A percentile compares a stretch with the other conserved stretches of the same genome.
Conservation (phyloP, 2,329 filamentous ascomycete genomes). For the Conoideocrella luteorostrata region DNA sequence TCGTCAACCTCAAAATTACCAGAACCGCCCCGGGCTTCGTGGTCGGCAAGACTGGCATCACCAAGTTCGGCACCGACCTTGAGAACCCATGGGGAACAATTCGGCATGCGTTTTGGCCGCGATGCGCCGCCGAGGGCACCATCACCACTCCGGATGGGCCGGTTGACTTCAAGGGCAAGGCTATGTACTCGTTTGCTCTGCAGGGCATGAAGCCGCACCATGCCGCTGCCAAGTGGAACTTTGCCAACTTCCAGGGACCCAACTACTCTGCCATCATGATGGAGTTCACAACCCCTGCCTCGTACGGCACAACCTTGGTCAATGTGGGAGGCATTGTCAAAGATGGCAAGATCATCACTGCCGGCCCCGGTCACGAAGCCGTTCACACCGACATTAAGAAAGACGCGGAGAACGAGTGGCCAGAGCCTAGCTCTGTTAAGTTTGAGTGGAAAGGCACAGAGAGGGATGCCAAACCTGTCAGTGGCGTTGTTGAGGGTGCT, state of each 20-base stretch:
- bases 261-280: conserved; percentile 86
- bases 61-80: conserved; percentile 80
- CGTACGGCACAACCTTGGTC: conserved; percentile 81
- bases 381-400: conserved; percentile 63
- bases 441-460: conserved; percentile 74
- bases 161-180: conserved; percentile 74
- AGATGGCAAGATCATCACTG: conserved; percentile 73
- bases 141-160: conserved; percentile 78
- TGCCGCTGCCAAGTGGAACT: conserved; percentile 88
- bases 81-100: conserved; percentile 85
- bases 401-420: conserved; percentile 81
- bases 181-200: conserved; percentile 74
- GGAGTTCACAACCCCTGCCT: conserved; percentile 91
- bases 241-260: conserved; percentile 82
- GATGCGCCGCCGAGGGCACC: conserved; percentile 72
- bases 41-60: conserved; percentile 76
- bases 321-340: conserved; percentile 76
- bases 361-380: conserved; percentile 57
- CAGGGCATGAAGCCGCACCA: conserved; percentile 99
- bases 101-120: conserved; percentile 91
- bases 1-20: conserved; percentile 82
- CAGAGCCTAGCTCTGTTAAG: conserved; percentile 69
- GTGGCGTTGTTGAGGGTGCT: conserved; percentile 61
- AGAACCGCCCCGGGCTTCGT: conserved; percentile 74
- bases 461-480: conserved; percentile 67